phyloP scores from a whole-genome alignment of 345 rosid genomes.

The Hypericum androsaemum region DNA sequence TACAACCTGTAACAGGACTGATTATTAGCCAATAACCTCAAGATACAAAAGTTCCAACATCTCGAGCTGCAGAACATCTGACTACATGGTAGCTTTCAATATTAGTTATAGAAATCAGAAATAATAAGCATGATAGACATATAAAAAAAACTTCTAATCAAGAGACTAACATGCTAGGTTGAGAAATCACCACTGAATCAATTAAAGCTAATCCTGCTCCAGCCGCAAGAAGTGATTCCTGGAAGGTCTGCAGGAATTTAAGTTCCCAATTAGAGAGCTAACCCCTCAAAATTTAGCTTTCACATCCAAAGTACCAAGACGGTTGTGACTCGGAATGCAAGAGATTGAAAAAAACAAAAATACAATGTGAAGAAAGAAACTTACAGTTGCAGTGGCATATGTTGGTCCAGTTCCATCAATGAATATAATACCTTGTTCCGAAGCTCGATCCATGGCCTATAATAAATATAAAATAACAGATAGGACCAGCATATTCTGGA shows the following conservation, averaged over 20 bases:
- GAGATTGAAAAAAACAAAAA: conserved; percentile 2
- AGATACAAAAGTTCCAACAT: not conserved
- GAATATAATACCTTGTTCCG: conserved; percentile 52
- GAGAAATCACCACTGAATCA: conserved; percentile 95
- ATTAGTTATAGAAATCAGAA: too few species aligned
- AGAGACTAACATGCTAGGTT: conserved; percentile 44
- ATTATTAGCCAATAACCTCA: not conserved
- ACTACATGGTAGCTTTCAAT: too few species aligned
- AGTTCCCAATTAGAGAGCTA: conserved; percentile 3
- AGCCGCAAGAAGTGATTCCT: conserved; percentile 82
- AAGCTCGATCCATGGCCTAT: conserved; percentile 81
- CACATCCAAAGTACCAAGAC: too few species aligned
- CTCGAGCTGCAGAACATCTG: not conserved
- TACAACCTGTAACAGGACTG: conserved; percentile 36
- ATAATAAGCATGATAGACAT: not conserved
- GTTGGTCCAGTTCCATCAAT: conserved; percentile 92
- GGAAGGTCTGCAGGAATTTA: conserved; percentile 21
- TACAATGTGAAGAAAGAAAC: conserved; percentile 14
- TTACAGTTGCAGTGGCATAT: conserved; percentile 78
- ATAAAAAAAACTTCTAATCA: conserved; percentile 9
- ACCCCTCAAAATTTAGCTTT: too few species aligned
- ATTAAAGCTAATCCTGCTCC: conserved; percentile 89
- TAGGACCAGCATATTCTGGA: not conserved
- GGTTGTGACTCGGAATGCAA: too few species aligned
- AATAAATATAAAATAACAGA: conserved; percentile 4